Conservation (phyloP, 805 yeast genomes). For the Kodamaea lidongshanica region DNA sequence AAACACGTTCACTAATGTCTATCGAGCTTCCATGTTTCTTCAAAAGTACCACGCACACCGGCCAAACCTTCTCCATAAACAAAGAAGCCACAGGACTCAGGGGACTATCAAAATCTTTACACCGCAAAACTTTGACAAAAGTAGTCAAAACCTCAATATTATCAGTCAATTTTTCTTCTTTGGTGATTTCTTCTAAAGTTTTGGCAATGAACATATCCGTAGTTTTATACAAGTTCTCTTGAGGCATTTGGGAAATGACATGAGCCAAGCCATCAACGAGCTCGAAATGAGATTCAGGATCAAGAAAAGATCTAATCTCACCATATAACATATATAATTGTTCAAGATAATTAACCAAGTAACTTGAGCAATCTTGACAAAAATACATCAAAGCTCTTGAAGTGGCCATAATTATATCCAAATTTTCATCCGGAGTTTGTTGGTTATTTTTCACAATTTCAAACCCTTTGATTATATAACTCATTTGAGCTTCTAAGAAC, state of each 20-base stretch:
- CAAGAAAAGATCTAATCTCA: slow-evolving; percentile 46
- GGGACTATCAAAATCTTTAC: slow-evolving; percentile 32
- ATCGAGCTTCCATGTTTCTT: slow-evolving; percentile 51
- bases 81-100: slow-evolving; percentile 48
- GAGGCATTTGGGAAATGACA: slow-evolving; percentile 58
- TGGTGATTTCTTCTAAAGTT: slow-evolving; percentile 36
- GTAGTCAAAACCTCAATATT: slow-evolving; percentile 64
- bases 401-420: slow-evolving; percentile 71
- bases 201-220: slow-evolving; percentile 63
- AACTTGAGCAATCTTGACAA: slow-evolving; percentile 79
- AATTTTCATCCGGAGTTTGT: slow-evolving; percentile 11
- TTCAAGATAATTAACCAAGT: slow-evolving; percentile 60
- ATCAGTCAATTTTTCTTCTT: slow-evolving; percentile 46
- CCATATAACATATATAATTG: slow-evolving; percentile 73
- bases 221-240: slow-evolving; percentile 46
- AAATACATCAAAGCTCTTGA: slow-evolving; percentile 91
- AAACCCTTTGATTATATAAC: slow-evolving; percentile 78
- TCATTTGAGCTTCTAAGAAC: slow-evolving; percentile 72
- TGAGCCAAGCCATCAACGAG: slow-evolving; percentile 87
- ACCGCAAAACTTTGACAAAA: slow-evolving; percentile 51
- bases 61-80: slow-evolving; percentile 53
- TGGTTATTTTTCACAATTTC: slow-evolving; percentile 11
- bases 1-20: slow-evolving; percentile 66
- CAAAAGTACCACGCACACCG: slow-evolving; percentile 45
- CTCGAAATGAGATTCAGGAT: slow-evolving; percentile 65